Conservation (phyloP, 352 stramenopile genomes). For the Phytophthora colocasiae region DNA sequence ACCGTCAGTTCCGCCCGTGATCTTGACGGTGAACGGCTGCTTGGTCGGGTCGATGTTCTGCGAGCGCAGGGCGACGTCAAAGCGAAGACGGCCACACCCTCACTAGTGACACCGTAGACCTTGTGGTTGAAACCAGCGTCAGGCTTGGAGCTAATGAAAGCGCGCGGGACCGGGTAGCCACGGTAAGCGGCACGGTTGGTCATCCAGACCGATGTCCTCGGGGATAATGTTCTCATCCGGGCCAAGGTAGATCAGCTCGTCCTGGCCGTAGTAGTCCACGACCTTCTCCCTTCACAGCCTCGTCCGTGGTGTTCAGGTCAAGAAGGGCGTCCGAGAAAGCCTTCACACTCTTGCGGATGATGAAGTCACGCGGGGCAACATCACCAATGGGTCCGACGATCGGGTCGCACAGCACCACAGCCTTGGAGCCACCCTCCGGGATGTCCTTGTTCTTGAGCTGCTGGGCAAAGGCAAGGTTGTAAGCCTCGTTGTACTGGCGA, state of each 20-base stretch:
- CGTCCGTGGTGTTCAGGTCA: conserved; percentile 81
- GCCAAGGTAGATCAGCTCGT: conserved; percentile 87
- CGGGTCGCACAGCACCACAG: conserved; percentile 82
- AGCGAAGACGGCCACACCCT: conserved; percentile 84
- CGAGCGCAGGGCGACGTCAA: conserved; percentile 76
- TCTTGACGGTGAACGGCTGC: conserved; percentile 83
- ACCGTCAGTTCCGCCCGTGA: conserved; percentile 97
- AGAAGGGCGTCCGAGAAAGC: conserved; percentile 93
- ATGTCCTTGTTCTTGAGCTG: conserved; percentile 93
- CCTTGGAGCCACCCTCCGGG: conserved; percentile 85
- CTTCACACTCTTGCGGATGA: conserved; percentile 97
- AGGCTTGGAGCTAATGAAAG: conserved; percentile 89
- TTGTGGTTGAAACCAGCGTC: conserved; percentile 91
- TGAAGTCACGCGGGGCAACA: conserved; percentile 84
- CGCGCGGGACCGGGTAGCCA: conserved; percentile 80
- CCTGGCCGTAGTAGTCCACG: conserved; percentile 83
- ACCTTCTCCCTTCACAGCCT: conserved; percentile 77
- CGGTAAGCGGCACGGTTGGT: conserved; percentile 81
- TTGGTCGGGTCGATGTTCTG: conserved; percentile 81
- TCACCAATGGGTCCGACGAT: conserved; percentile 77
- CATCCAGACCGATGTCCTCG: conserved; percentile 83
- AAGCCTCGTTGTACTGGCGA: conserved; percentile 85
- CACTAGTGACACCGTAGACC: conserved; percentile 86
- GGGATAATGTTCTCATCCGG: conserved; percentile 88
- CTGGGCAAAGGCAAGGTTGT: conserved; percentile 87